phyloP scores from a whole-genome alignment of 2,329 filamentous ascomycete genomes.

The Sarocladium oryzae region DNA sequence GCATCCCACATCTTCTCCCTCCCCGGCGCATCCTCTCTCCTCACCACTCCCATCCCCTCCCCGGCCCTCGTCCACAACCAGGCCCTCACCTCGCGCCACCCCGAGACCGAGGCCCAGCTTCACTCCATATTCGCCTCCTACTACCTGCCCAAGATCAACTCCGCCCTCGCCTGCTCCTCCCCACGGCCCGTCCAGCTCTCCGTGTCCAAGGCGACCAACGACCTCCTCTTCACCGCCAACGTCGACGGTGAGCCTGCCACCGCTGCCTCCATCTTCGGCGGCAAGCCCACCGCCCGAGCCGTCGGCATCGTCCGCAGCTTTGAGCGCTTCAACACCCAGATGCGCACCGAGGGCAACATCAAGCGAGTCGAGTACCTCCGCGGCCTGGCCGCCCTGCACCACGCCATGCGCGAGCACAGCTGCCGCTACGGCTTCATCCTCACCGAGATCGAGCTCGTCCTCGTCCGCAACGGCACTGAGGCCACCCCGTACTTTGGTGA shows the following conservation, averaged over 20 bases:
- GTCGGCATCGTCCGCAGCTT: constrained; percentile 87
- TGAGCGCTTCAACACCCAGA: constrained; percentile 90
- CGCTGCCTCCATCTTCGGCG: constrained; percentile 45
- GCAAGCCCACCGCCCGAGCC: constrained; percentile 50
- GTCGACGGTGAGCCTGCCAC: constrained; percentile 49
- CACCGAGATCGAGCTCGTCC: constrained; percentile 89
- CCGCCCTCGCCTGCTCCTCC: constrained; percentile 71
- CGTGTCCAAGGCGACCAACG: constrained; percentile 37
- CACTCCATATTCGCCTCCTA: constrained; percentile 69
- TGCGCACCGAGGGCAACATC: constrained; percentile 78
- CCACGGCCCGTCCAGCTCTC: constrained; percentile 42
- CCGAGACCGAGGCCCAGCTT: constrained; percentile 72
- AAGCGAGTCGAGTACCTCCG: constrained; percentile 86
- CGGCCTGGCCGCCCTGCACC: constrained; percentile 78
- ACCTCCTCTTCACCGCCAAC: constrained; percentile 61
- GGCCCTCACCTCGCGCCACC: constrained; percentile 53
- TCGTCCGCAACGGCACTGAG: constrained; percentile 73
- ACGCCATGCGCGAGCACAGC: constrained; percentile 87
- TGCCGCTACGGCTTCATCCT: constrained; percentile 95
- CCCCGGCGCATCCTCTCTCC: constrained; percentile 64
- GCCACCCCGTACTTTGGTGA: constrained; percentile 79
- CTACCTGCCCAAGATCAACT: constrained; percentile 82
- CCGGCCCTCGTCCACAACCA: constrained; percentile 47
- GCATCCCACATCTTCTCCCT: constrained; percentile 64
- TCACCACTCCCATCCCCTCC: constrained; percentile 61